Evolutionary conservation across 2,329 filamentous ascomycete species (phyloP).

Genomic region (Colletotrichum somersetense): DNA sequence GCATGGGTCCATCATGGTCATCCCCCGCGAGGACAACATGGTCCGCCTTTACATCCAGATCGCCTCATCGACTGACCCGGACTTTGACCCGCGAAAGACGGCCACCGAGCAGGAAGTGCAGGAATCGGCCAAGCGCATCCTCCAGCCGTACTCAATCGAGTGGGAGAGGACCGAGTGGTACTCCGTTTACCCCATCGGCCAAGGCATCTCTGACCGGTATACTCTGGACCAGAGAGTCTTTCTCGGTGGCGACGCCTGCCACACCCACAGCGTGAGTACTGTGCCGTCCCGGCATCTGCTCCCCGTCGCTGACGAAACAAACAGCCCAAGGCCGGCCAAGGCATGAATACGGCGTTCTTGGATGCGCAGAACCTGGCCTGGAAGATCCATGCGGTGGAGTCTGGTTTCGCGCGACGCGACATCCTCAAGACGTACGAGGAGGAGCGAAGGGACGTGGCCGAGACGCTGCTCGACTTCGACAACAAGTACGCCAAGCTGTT

Average conservation of each 20-base stretch:
- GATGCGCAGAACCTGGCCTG: slow-evolving; percentile 92
- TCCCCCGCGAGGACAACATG: slow-evolving; percentile 74
- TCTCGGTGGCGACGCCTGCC: slow-evolving; percentile 82
- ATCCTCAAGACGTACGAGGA: slow-evolving; percentile 87
- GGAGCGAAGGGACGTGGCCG: slow-evolving; percentile 87
- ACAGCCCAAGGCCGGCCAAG: slow-evolving; percentile 81
- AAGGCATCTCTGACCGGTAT: slow-evolving; percentile 77
- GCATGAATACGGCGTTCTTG: slow-evolving; percentile 84
- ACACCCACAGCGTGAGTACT: slow-evolving; percentile 76
- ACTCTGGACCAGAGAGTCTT: slow-evolving; percentile 78
- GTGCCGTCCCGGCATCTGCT: neutral
- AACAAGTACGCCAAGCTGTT: slow-evolving; percentile 92
- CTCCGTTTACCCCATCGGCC: slow-evolving; percentile 82
- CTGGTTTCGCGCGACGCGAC: slow-evolving; percentile 80
- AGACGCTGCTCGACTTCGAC: slow-evolving; percentile 88
- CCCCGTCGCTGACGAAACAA: slow-evolving; percentile 3
- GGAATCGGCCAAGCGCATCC: slow-evolving; percentile 72
- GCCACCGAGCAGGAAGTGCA: slow-evolving; percentile 75
- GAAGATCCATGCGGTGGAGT: slow-evolving; percentile 94
- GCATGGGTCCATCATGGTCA: slow-evolving; percentile 83
- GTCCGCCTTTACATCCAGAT: slow-evolving; percentile 78
- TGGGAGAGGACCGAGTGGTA: slow-evolving; percentile 80
- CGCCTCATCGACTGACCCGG: slow-evolving; percentile 69
- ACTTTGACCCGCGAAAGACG: slow-evolving; percentile 72
- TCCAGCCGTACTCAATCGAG: slow-evolving; percentile 75